Evolutionary conservation across 2,329 filamentous ascomycete species (phyloP).

Genomic region (Aureobasidium subglaciale): DNA sequence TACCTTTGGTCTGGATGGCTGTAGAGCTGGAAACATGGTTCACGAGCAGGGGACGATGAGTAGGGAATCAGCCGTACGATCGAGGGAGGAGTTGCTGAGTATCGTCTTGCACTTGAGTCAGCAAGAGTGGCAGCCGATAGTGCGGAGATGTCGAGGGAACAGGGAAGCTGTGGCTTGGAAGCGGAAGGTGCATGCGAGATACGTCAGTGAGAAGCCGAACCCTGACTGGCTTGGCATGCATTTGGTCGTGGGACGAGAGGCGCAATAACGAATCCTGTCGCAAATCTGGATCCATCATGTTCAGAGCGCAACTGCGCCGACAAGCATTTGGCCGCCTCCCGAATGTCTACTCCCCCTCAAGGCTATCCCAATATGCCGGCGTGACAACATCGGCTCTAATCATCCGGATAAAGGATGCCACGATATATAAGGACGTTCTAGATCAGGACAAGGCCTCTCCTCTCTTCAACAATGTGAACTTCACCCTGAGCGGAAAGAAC

Average conservation of each 20-base stretch:
- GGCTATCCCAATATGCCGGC: not conserved
- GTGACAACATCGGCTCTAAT: slow-evolving; percentile 15
- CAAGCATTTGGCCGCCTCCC: not conserved
- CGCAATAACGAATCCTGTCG: not conserved
- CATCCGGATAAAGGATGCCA: slow-evolving; percentile 67
- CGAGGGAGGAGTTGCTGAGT: not conserved
- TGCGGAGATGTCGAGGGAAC: slow-evolving; percentile 1
- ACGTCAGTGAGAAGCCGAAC: not conserved
- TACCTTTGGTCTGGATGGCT: slow-evolving; percentile 36
- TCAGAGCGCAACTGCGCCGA: slow-evolving; percentile 11
- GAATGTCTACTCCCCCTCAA: not conserved
- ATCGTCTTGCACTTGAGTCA: not conserved
- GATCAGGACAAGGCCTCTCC: slow-evolving; percentile 55
- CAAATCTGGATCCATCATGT: not conserved
- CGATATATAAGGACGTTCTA: slow-evolving; percentile 75
- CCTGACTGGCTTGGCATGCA: not conserved
- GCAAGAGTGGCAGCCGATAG: too few relatives aligned
- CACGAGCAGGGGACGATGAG: not conserved
- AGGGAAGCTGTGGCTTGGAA: not conserved
- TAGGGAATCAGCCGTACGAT: too few relatives aligned
- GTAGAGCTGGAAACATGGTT: slow-evolving; percentile 33
- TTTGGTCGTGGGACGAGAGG: not conserved
- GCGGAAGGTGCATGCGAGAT: not conserved
- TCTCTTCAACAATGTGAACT: slow-evolving; percentile 64
- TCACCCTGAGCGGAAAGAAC: slow-evolving; percentile 51